Conservation (phyloP, 192 early-diverging fungal species). For the Diversispora epigaea region DNA sequence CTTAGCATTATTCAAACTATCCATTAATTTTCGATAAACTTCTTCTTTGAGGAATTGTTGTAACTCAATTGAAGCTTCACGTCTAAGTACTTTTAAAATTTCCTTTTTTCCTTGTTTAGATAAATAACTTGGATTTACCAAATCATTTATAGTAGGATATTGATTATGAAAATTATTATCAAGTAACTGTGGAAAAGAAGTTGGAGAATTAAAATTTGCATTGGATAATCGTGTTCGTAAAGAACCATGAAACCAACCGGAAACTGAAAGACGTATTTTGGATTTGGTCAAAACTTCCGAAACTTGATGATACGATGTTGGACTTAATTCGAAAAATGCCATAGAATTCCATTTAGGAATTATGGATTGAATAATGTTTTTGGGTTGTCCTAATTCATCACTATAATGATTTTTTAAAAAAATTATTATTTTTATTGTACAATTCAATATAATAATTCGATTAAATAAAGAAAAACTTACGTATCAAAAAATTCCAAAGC, state of each 20-base stretch:
- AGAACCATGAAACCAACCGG: conserved; percentile 69
- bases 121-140: conserved; percentile 54
- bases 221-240: conserved; percentile 38
- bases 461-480: conserved; percentile 34
- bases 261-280: conserved; percentile 58
- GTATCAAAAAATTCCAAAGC: conserved; percentile 60
- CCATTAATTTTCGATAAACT: conserved; percentile 35
- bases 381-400: conserved; percentile 49
- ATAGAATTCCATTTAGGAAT: conserved; percentile 57
- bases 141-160: conserved; percentile 27
- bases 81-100: conserved; percentile 49
- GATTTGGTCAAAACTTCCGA: conserved; percentile 44
- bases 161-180: conserved; percentile 1
- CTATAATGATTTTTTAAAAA: conserved; percentile 30
- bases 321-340: conserved; percentile 60
- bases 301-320: conserved; percentile 63
- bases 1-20: conserved; percentile 36
- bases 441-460: not conserved
- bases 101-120: conserved; percentile 32
- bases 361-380: conserved; percentile 42
- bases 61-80: conserved; percentile 44
- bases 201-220: conserved; percentile 7
- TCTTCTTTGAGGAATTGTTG: conserved; percentile 42
- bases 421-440: not conserved
- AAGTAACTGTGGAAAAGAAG: not conserved